Evolutionary conservation across 2,329 filamentous ascomycete genomes (phyloP).

Genomic region (Thielaviopsis euricoi): DNA sequence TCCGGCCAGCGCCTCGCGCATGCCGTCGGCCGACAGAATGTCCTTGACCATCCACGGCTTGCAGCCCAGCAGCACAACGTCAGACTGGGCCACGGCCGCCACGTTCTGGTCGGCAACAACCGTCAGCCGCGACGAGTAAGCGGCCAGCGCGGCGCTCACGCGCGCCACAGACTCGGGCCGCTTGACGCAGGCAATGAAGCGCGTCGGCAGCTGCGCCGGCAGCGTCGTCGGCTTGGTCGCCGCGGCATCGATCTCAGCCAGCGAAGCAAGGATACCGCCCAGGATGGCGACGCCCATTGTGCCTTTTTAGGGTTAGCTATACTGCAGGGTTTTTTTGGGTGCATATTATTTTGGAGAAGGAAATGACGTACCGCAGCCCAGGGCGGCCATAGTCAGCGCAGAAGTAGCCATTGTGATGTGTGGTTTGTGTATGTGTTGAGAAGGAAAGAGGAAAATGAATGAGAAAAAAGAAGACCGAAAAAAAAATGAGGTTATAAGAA

Average conservation of each 20-base stretch:
- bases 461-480: too few species aligned
- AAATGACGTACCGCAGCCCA: slow-evolving; percentile 51
- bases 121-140: slow-evolving; percentile 44
- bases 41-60: slow-evolving; percentile 61
- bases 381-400: slow-evolving; percentile 56
- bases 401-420: slow-evolving; percentile 2
- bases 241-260: slow-evolving; percentile 35
- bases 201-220: slow-evolving; percentile 46
- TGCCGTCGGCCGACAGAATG: slow-evolving; percentile 50
- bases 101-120: slow-evolving; percentile 60
- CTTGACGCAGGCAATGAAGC: slow-evolving; percentile 69
- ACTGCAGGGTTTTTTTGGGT: neutral
- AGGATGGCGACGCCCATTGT: slow-evolving; percentile 79
- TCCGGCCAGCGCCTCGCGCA: slow-evolving; percentile 55
- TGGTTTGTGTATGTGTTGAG: neutral
- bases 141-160: slow-evolving; percentile 47
- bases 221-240: slow-evolving; percentile 25
- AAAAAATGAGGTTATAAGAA: neutral
- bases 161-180: slow-evolving; percentile 51
- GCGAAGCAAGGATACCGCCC: slow-evolving; percentile 58
- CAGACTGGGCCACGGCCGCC: slow-evolving; percentile 45
- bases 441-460: neutral
- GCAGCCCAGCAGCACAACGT: slow-evolving; percentile 64
- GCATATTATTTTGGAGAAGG: neutral
- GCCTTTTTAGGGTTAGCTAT: slow-evolving; percentile 29